These are phyloP conservation scores for Lepidium sativum DNA, from an alignment of 345 rosid genomes.

Conservation along the genomic window DNA sequence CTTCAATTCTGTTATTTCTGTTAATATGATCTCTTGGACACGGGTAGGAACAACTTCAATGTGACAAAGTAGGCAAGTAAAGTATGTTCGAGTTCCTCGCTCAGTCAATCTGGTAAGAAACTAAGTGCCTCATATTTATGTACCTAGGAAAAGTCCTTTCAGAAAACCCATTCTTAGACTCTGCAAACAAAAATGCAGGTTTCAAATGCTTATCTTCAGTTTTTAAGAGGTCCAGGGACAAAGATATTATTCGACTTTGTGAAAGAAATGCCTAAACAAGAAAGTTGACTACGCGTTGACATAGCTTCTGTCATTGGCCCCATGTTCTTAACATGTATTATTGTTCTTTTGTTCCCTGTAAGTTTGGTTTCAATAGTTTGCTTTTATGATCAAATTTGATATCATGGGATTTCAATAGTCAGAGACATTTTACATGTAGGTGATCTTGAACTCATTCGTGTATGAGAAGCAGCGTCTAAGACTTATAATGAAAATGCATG, in stretches of 20 bases:
- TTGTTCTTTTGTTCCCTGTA: conserved; percentile 68
- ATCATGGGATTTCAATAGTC: too few species aligned
- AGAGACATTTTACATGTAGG: too few species aligned
- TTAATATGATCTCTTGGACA: conserved; percentile 75
- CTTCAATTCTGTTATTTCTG: too few species aligned
- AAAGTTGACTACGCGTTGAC: conserved; percentile 38
- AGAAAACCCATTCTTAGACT: conserved; percentile 37
- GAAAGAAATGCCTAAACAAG: conserved; percentile 73
- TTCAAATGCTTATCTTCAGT: conserved; percentile 66
- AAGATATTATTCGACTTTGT: conserved; percentile 55
- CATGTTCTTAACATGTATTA: conserved; percentile 50
- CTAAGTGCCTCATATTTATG: background rate
- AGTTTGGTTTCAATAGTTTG: too few species aligned
- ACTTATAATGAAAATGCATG: conserved; percentile 97
- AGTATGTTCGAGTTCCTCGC: conserved; percentile 57
- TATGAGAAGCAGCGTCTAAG: conserved; percentile 76
- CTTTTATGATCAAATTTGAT: too few species aligned
- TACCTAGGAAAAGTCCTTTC: background rate
- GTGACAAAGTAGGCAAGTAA: conserved; percentile 23
- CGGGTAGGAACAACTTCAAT: conserved; percentile 46
- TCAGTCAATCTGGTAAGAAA: conserved; percentile 65
- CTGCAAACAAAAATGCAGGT: conserved; percentile 41
- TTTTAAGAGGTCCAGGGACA: conserved; percentile 40
- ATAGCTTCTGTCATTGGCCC: conserved; percentile 71
- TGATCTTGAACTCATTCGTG: conserved; percentile 54